Base-by-base conservation (phyloP, 306 rosid genomes). In the Canavalia ensiformis region DNA sequence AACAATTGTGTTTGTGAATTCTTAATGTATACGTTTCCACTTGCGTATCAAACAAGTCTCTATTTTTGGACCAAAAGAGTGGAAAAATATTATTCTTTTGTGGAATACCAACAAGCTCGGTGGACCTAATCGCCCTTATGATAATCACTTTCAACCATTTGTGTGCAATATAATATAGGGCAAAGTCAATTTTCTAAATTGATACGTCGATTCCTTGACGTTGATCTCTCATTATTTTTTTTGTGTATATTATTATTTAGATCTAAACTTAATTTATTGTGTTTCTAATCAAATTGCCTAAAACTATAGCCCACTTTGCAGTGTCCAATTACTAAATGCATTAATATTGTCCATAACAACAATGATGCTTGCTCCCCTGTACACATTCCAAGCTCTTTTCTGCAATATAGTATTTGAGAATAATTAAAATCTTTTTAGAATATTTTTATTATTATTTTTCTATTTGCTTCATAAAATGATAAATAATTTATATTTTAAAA, bases 21-120 rank as follows among this genome's bases (percentile, higher is more conserved):
- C 29, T 37, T 51, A 30, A 41, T 83, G 57, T 34, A 44, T 7
- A 62, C 49, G 37, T 42, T 68, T 62, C 57, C 68, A 79, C 68
- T 79, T 68, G 60, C 82, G 84, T 68, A 52, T 45, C 69, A 47
- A 57, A 51, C 47, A 68, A 65, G 79, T 65, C 77, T 74, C 33
- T 31, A 37, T 10, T 39, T 41, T 82, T 30, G 9, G 25, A 8
- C 33, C 30, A 1, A 28, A 10, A 5, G 5, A 39, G 5, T 44
- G 4, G 1, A 25, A 41, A 5, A 30, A 25, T 37, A 10, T 63
- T 44, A 55, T 55, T 45, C 55, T 72, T 75, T 49, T 58, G 45
- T 29, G 2, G 44, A 25, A 62, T 82, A 64, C 2, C 45, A 58
- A 44, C 47, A 69, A 75, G 63, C 39, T 76, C 30, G 50, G 81